Evolutionary conservation across 768 basidiomycete genomes (phyloP), one percentile per base, ranked within the genome.

Genomic region (Dentipellis sp.): DNA sequence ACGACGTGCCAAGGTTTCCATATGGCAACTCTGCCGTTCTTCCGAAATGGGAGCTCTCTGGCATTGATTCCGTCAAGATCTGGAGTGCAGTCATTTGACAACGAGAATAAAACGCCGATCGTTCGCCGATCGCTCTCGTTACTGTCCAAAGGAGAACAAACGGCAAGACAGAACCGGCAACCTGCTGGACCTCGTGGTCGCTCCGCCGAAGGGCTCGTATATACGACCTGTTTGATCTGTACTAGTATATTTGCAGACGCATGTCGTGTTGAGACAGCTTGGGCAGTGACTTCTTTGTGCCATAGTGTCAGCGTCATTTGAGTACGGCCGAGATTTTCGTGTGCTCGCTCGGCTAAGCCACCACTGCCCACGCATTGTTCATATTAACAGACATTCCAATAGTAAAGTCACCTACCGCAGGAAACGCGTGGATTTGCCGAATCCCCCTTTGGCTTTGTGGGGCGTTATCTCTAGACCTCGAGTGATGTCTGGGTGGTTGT

Each of bases 311-410:
- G 17, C 9, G 57, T 46, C 23, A 56, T 59, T 2, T 40, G 42
- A 35, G 45, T 54, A 38, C 58, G 23, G 40, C 48, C 46, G n/a
- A 59, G 47, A 21, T 16, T 49, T 10, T 51, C 51, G 36, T 56
- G 53, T 10, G 59, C 59, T n/a, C 39, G 52, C 42, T 58, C 59
- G 7, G 59, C 59, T 36, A 59, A 6, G 6, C 59, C 56, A 16
- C 57, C 59, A 49, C 59, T 59, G 23, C 14, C 12, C 29, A 29
- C 6, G 29, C 3, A 22, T 9, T 3, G 8, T 42, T 19, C 19
- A 42, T 19, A 14, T 42, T 9, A 14, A 8, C 9, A 8, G 40
- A 14, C 14, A 14, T 14, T 14, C 2, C 9, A 19, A 8, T 4
- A 19, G 40, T 14, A 8, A 14, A 3, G 14, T 3, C 3, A 8